Evolutionary conservation across 1,284 basidiomycete species (phyloP).

Genomic region (Omphalotus olearius): DNA sequence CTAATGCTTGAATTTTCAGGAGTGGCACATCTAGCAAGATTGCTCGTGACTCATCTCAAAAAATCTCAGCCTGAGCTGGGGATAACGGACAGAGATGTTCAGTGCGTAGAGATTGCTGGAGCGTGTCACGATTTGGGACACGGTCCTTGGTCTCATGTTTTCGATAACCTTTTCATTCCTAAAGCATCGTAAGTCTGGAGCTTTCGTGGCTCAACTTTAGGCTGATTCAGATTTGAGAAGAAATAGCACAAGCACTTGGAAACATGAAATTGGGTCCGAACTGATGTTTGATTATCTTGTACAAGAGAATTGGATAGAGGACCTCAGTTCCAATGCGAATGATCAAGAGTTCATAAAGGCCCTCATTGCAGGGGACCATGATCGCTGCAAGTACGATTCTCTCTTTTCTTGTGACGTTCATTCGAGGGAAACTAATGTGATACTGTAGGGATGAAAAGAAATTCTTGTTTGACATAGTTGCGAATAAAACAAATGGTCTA

Average conservation of each 20-base stretch:
- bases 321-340: slow-evolving; percentile 26
- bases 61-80: slow-evolving; percentile 53
- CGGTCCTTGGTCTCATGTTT: slow-evolving; percentile 73
- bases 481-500: slow-evolving; percentile 72
- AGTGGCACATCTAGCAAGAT: slow-evolving; percentile 63
- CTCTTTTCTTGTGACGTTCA: slow-evolving; percentile 25
- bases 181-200: slow-evolving; percentile 40
- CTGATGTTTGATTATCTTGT: slow-evolving; percentile 70
- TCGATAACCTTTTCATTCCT: slow-evolving; percentile 65
- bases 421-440: not conserved
- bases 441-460: slow-evolving; percentile 33
- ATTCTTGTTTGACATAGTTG: slow-evolving; percentile 70
- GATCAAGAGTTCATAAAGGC: slow-evolving; percentile 62
- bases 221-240: slow-evolving; percentile 27
- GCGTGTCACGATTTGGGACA: slow-evolving; percentile 72
- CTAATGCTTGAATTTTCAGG: slow-evolving; percentile 38
- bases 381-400: slow-evolving; percentile 15
- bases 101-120: slow-evolving; percentile 65
- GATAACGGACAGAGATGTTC: slow-evolving; percentile 65
- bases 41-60: slow-evolving; percentile 55
- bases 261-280: slow-evolving; percentile 65
- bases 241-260: slow-evolving; percentile 37
- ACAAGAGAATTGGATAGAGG: slow-evolving; percentile 40
- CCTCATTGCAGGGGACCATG: slow-evolving; percentile 55
- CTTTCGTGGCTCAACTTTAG: too few relatives aligned